Evolutionary conservation across 2,329 filamentous ascomycete genomes (phyloP), one percentile per base, ranked within the genome.

Genomic region (Microthyrium microscopicum): DNA sequence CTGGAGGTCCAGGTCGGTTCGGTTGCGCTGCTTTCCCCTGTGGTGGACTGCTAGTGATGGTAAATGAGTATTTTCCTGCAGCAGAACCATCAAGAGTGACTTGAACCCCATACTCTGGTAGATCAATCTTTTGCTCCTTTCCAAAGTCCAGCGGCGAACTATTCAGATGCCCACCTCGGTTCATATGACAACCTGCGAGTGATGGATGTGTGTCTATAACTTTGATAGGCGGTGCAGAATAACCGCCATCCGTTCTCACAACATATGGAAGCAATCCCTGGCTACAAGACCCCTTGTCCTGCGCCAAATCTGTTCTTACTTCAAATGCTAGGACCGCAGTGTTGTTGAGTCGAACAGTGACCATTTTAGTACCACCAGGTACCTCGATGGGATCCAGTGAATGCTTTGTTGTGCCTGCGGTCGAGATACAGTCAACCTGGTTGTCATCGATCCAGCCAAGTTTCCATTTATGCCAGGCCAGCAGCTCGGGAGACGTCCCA

Each of bases 401-500:
- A 24, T 42, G 38, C 15, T 26, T 33, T 7, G 34, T 41, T 13
- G 9, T 35, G 3, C 42, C 42, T 12, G 33, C n/a, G 3, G 17
- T 28, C 7, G 19, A 17, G 8, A 40, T 32, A 20, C 39, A 42
- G 16, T 36, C 37, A 13, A 44, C 32, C 15, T 44, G 39, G 13
- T 17, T 25, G 11, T 42, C 35, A 9, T 37, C 39, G 8, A 44
- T 16, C 41, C 41, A 44, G 13, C 33, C 30, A 13, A 43, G 34
- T n/a, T 39, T 35, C 41, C 41, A 43, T 37, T 43, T 43, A 26
- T 42, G 32, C 34, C 35, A 39, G 1, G 38, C 41, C 16, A 43
- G 32, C 24, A 29, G 37, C 28, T 42, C 41, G 2, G 41, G 41
- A 15, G 29, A 35, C 15, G 38, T 34, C 5, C 36, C 39, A 20